Evolutionary conservation across 78 protist species (phyloP).

Genomic region (Tieghemostelium lacteum): DNA sequence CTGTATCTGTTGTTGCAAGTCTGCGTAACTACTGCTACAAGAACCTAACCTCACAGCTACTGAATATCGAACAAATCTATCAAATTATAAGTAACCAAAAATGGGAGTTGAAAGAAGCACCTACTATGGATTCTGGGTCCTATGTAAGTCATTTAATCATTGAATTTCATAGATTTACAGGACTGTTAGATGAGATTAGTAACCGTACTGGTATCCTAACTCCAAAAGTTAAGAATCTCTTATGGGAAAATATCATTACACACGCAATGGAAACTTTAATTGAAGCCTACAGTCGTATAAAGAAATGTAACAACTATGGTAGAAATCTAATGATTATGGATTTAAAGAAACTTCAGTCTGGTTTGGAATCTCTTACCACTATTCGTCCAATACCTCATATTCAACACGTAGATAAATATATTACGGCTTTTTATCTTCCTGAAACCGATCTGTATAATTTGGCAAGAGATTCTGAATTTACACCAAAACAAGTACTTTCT

Average conservation of each 20-base stretch:
- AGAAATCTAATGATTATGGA: slow-evolving; percentile 74
- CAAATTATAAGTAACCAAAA: not conserved
- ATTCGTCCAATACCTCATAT: slow-evolving; percentile 67
- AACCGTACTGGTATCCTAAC: slow-evolving; percentile 25
- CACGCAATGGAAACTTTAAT: slow-evolving; percentile 60
- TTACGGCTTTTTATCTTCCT: slow-evolving; percentile 53
- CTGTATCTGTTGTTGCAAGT: slow-evolving; percentile 63
- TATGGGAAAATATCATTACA: slow-evolving; percentile 61
- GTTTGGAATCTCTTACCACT: slow-evolving; percentile 26
- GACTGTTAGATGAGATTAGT: slow-evolving; percentile 42
- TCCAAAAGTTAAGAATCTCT: slow-evolving; percentile 50
- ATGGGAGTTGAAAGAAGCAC: slow-evolving; percentile 77
- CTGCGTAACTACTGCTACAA: slow-evolving; percentile 56
- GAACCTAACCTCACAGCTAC: slow-evolving; percentile 47
- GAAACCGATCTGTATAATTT: slow-evolving; percentile 33
- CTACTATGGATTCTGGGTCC: slow-evolving; percentile 39
- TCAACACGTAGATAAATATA: slow-evolving; percentile 70
- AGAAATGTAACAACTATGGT: slow-evolving; percentile 64
- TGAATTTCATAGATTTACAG: slow-evolving; percentile 52
- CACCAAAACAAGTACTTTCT: slow-evolving; percentile 32
- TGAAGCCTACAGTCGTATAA: slow-evolving; percentile 30
- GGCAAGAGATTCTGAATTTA: slow-evolving; percentile 62
- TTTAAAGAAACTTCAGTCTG: slow-evolving; percentile 43
- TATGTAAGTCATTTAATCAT: slow-evolving; percentile 39
- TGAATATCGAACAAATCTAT: slow-evolving; percentile 16